A percentile compares a stretch with the other conserved stretches of the same genome.
Conservation (phyloP, 2,329 filamentous ascomycete genomes). For the Colletotrichum tofieldiae region DNA sequence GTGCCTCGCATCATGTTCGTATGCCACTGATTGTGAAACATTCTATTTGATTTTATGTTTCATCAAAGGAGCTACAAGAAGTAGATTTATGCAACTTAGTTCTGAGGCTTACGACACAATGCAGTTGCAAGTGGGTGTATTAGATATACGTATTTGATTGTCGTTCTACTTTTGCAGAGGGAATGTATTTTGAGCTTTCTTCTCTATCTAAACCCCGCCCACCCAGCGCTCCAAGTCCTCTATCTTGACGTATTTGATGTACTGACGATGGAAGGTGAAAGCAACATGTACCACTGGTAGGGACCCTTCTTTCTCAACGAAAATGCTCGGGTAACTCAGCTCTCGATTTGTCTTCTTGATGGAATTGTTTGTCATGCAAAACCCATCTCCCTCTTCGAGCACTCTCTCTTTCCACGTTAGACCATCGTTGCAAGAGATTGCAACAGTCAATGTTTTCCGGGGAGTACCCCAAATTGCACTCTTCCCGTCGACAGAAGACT, state of each 20-base stretch:
- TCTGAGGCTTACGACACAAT: no score
- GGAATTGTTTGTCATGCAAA: constrained; percentile 63
- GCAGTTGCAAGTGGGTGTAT: no score
- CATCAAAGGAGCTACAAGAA: no score
- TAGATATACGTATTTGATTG: no score
- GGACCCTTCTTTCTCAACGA: constrained; percentile 46
- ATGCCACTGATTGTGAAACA: no score
- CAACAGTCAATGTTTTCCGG: constrained; percentile 53
- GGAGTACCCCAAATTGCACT: constrained; percentile 62
- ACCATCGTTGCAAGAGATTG: constrained; percentile 54
- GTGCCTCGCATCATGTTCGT: no score
- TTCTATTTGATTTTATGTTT: no score
- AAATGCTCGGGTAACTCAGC: constrained; percentile 61
- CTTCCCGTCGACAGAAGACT: constrained; percentile 53
- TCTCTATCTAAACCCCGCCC: background rate
- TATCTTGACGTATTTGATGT: constrained; percentile 58
- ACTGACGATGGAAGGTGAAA: constrained; percentile 60
- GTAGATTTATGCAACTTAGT: no score
- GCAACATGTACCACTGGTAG: constrained; percentile 53
- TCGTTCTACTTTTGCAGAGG: background rate
- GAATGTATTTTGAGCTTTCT: no score
- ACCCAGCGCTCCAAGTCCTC: constrained; percentile 49
- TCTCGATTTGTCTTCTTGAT: constrained; percentile 59
- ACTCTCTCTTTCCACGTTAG: constrained; percentile 56
- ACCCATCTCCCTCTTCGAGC: constrained; percentile 61